Percentiles rank a stretch among this genome's conserved stretches.
Evolutionary conservation across 2,329 filamentous ascomycete species (phyloP).

Genomic region (Monosporascus sp.): DNA sequence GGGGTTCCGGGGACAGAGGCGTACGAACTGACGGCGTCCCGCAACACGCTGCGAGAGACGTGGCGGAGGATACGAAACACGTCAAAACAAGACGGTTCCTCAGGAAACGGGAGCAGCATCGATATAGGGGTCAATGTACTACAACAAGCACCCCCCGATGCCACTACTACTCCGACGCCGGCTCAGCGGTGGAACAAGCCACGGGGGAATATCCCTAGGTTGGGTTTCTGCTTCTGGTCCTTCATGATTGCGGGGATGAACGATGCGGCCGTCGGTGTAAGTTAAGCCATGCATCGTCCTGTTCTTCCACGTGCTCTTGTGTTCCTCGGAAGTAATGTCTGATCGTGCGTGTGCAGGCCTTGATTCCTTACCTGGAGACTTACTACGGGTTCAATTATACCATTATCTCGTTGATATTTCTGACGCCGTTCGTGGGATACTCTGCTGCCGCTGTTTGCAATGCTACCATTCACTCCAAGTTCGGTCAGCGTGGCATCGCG

Average conservation of each 20-base stretch:
- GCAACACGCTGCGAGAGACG: neutral
- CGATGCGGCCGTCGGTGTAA: constrained; percentile 4
- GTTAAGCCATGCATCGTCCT: neutral
- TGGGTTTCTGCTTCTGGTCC: neutral
- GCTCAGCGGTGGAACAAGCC: neutral
- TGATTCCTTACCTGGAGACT: constrained; percentile 42
- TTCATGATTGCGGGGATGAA: constrained; percentile 10
- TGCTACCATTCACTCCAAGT: constrained; percentile 56
- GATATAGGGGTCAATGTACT: neutral
- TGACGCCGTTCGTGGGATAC: constrained; percentile 63
- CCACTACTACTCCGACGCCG: neutral
- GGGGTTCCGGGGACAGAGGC: neutral
- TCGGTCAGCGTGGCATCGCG: constrained; percentile 69
- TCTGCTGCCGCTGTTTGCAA: constrained; percentile 58
- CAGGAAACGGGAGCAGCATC: neutral
- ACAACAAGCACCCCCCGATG: neutral
- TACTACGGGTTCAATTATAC: constrained; percentile 60
- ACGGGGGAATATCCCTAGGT: neutral
- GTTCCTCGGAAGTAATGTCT: neutral
- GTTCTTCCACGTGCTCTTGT: neutral
- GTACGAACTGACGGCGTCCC: neutral
- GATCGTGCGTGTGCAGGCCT: neutral
- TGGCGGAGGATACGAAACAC: neutral
- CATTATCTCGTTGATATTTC: constrained; percentile 60
- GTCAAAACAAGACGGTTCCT: neutral